These are phyloP conservation scores for Umbilicus rupestris DNA, from an alignment of 164 flowering plant genomes.

Conservation along the genomic window DNA sequence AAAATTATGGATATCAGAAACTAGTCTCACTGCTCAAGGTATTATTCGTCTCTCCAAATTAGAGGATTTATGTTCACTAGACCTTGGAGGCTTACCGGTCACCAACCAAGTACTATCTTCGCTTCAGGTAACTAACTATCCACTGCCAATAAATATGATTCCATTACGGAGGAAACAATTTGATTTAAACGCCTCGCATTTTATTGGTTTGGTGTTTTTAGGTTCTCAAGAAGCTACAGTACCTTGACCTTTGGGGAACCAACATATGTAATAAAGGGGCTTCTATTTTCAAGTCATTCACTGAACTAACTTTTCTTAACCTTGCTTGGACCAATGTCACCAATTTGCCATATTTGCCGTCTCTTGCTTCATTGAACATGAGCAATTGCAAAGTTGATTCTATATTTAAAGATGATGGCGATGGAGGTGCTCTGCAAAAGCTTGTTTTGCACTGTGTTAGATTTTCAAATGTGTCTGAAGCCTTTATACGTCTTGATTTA, in stretches of 20 bases:
- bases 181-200: neutral
- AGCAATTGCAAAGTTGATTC: constrained; percentile 60
- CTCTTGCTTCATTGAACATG: constrained; percentile 63
- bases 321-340: constrained; percentile 88
- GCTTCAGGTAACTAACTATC: constrained; percentile 45
- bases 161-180: neutral
- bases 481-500: constrained; percentile 30
- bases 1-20: constrained; percentile 57
- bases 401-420: constrained; percentile 32
- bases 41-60: constrained; percentile 53
- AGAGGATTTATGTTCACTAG: constrained; percentile 41
- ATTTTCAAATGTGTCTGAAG: constrained; percentile 29
- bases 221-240: constrained; percentile 57
- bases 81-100: constrained; percentile 86
- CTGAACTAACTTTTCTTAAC: constrained; percentile 56
- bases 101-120: constrained; percentile 52
- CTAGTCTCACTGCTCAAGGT: constrained; percentile 56
- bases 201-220: constrained; percentile 17
- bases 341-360: constrained; percentile 40
- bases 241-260: constrained; percentile 92
- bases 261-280: constrained; percentile 58
- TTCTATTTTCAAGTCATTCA: constrained; percentile 34
- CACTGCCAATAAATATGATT: neutral
- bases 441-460: constrained; percentile 49
- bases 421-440: constrained; percentile 34